Evolutionary conservation across 202 grass and related monocot species (phyloP).

Genomic region (Cymbopogon flexuosus): DNA sequence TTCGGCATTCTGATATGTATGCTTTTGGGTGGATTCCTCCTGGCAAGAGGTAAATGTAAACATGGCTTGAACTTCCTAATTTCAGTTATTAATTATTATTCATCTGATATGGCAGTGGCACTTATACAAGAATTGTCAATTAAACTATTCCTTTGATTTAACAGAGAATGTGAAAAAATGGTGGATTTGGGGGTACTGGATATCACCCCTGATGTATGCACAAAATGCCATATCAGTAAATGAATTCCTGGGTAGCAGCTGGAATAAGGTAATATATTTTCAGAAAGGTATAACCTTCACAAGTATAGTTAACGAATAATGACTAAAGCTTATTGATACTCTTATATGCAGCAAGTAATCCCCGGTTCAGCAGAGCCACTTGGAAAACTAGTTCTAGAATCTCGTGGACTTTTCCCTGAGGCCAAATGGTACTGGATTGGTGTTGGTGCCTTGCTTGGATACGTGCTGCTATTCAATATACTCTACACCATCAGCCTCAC

Average conservation of each 20-base stretch:
- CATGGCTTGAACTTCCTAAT: not conserved
- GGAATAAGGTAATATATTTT: constrained; percentile 46
- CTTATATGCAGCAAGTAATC: constrained; percentile 36
- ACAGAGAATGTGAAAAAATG: constrained; percentile 70
- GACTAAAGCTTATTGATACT: constrained; percentile 15
- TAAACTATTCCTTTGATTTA: constrained; percentile 21
- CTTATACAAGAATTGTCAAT: not conserved
- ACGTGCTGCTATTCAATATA: constrained; percentile 67
- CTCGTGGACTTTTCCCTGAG: constrained; percentile 62
- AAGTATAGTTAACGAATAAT: constrained; percentile 1
- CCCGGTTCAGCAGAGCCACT: constrained; percentile 28
- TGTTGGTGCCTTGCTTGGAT: constrained; percentile 62
- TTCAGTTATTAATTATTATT: not conserved
- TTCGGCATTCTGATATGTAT: constrained; percentile 60
- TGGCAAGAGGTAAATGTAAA: constrained; percentile 56
- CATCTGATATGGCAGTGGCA: not conserved
- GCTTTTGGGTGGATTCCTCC: constrained; percentile 67
- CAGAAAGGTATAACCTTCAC: constrained; percentile 3
- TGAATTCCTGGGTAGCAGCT: constrained; percentile 63
- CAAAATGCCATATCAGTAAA: constrained; percentile 73
- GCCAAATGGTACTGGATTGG: constrained; percentile 96
- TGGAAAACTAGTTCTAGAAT: constrained; percentile 50
- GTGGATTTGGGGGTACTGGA: constrained; percentile 79
- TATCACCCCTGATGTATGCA: constrained; percentile 67
- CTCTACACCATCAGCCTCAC: constrained; percentile 68